Percentiles rank a stretch among this genome's conserved stretches.
phyloP scores from a whole-genome alignment of 345 rosid species.

The Raphanus sativus region DNA sequence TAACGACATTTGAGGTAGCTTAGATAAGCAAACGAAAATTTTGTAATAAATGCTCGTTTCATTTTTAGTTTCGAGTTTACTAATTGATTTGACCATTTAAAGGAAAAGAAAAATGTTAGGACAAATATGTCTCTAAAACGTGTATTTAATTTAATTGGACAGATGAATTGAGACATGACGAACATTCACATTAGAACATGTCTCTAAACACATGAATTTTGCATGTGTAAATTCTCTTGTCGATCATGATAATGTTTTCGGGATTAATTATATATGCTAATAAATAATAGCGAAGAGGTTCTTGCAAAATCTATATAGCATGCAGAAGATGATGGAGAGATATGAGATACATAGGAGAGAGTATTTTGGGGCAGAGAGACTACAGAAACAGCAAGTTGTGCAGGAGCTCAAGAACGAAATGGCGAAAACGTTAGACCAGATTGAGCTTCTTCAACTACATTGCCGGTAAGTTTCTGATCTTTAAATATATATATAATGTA shows the following conservation, averaged over 20 bases:
- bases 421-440: constrained; percentile 44
- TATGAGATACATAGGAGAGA: constrained; percentile 34
- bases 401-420: constrained; percentile 49
- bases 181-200: not conserved
- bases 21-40: not conserved
- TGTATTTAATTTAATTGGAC: not conserved
- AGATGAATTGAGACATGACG: not conserved
- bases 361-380: not conserved
- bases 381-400: constrained; percentile 27
- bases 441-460: constrained; percentile 49
- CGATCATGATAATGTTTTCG: not conserved
- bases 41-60: not conserved
- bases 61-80: not conserved
- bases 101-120: not conserved
- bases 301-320: constrained; percentile 37
- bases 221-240: not conserved
- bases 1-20: not conserved
- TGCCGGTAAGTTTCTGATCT: constrained; percentile 41
- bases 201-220: not conserved
- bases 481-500: not conserved
- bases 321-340: constrained; percentile 50
- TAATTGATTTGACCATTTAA: not conserved
- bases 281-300: not conserved
- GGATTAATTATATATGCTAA: not conserved
- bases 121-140: not conserved